phyloP scores from a whole-genome alignment of 345 rosid genomes.

The Acer saccharum region DNA sequence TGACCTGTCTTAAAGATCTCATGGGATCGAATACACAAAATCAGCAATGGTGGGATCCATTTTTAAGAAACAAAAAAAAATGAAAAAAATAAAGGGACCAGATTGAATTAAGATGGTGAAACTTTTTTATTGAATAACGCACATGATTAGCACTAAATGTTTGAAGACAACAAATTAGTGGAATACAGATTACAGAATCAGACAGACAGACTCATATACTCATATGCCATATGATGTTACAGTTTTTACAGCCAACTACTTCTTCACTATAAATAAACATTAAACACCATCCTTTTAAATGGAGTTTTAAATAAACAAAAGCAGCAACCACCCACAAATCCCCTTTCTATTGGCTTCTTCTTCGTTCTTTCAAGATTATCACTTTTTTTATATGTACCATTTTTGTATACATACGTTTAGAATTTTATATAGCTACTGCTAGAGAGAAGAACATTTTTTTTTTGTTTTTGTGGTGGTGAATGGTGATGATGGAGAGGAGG shows the following conservation, averaged over 20 bases:
- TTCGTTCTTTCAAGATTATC: background rate
- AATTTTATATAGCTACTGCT: background rate
- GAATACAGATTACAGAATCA: no score
- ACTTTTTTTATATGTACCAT: background rate
- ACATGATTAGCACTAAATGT: no score
- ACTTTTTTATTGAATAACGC: no score
- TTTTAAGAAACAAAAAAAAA: no score
- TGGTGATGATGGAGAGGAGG: constrained; percentile 1
- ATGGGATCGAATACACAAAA: no score
- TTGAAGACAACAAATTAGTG: no score
- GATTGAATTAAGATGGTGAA: no score
- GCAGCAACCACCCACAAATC: background rate
- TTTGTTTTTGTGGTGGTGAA: background rate
- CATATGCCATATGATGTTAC: no score
- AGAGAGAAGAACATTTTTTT: background rate
- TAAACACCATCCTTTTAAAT: background rate
- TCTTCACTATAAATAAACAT: background rate
- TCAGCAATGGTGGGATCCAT: no score
- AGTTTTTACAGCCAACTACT: background rate
- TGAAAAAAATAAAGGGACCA: no score
- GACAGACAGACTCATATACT: no score
- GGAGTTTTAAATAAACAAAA: background rate
- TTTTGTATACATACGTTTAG: background rate
- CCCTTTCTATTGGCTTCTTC: background rate
- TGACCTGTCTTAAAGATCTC: no score